Evolutionary conservation across 305 asterid species (phyloP), one percentile per base, ranked within the genome.

Genomic region (Withania somnifera): DNA sequence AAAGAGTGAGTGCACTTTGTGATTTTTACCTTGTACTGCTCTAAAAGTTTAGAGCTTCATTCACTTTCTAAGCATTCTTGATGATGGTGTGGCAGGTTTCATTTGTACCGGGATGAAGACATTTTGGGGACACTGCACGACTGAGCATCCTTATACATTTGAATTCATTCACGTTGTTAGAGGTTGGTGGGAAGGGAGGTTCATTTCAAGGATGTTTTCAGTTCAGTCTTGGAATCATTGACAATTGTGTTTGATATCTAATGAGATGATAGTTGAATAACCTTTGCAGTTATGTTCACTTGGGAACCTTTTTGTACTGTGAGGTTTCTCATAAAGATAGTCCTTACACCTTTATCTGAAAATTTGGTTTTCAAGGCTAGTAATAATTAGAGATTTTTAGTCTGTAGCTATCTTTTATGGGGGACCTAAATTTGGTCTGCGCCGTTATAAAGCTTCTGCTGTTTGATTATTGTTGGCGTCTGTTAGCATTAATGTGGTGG

Each of bases 41-140:
- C 15, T 17, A n/a, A 14, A 30, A 11, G 51, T 53, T 10, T n/a
- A 32, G 0, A 19, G 42, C 34, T 1, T 36, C 45, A 10, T 73
- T 56, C 28, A 14, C 56, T 81, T 9, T 36, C 11, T 34, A 51
- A 14, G 1, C 64, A 40, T 77, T 75, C 63, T 84, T 60, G 57
- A 78, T 82, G 76, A 45, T 77, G 19, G 84, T 71, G 42, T 54
- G 85, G 89, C 93, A 93, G 98, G 97, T 93, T 75, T 83, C 93
- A 87, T 86, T 84, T 95, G 89, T 95, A 58, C 75, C 89, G 98
- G 87, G 99, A 93, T 84, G 99, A 93, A 83, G 99, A 95, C 83
- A 90, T 95, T 40, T 86, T 92, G 93, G 98, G 98, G 14, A 88
- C 87, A 13, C 89, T 95, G 69, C 92, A 88, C 11, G 98, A 92